Evolutionary conservation across 345 rosid genomes (phyloP), one percentile per base, ranked within the genome.

Genomic region (Mallotus nudiflorus): DNA sequence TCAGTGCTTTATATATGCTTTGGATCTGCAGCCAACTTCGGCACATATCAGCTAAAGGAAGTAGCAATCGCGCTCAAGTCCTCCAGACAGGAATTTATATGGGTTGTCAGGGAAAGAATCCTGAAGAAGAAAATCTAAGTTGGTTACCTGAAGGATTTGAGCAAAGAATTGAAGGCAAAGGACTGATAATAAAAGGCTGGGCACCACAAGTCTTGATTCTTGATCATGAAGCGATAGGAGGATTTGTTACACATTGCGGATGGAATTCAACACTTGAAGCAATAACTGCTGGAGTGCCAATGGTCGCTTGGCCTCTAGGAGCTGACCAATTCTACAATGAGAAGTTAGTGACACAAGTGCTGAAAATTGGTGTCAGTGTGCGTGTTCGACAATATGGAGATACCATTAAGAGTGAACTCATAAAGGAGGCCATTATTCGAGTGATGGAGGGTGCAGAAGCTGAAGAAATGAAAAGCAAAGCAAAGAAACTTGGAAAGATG

Each of bases 301-400:
- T 81, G 85, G n/a, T n/a, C n/a, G n/a, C n/a, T n/a, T n/a, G n/a
- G n/a, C n/a, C n/a, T n/a, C n/a, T n/a, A n/a, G n/a, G 27, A 1
- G 78, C 75, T 1, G 80, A 81, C 75, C 84, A 78, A 55, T 81
- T 81, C 54, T 73, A 63, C 69, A 83, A 76, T 50, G 81, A 78
- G 65, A 76, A 78, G 61, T 25, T 76, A 29, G 67, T 84, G 49
- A 77, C 77, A 0, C 46, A 63, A 14, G 80, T 77, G 81, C n/a
- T n/a, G n/a, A n/a, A n/a, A n/a, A n/a, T n/a, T n/a, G n/a, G n/a
- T n/a, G n/a, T n/a, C n/a, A n/a, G n/a, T n/a, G n/a, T n/a, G n/a
- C n/a, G n/a, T n/a, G n/a, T n/a, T n/a, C n/a, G n/a, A n/a, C n/a
- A n/a, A n/a, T n/a, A n/a, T n/a, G n/a, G n/a, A n/a, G n/a, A n/a